Conservation (phyloP, 73 alveolate species). For the Paramecium sonneborni region DNA sequence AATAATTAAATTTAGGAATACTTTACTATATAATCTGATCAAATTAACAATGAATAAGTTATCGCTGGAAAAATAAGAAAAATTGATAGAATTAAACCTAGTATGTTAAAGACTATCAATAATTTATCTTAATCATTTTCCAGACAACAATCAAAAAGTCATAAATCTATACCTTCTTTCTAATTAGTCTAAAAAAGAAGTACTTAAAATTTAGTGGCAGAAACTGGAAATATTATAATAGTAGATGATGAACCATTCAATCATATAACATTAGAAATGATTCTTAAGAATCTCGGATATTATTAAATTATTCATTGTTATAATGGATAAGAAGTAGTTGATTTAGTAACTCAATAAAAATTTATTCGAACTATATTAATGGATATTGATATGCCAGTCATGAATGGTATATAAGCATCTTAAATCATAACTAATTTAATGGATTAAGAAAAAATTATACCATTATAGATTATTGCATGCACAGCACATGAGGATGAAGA, state of each 20-base stretch:
- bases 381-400: constrained; percentile 52
- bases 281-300: background rate
- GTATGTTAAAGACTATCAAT: background rate
- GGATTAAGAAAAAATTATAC: background rate
- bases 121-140: background rate
- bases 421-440: background rate
- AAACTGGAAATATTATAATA: background rate
- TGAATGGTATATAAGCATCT: constrained; percentile 42
- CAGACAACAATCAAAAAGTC: background rate
- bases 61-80: background rate
- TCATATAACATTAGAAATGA: background rate
- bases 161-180: background rate
- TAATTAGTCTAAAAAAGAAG: background rate
- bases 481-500: constrained; percentile 43
- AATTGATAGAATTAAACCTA: background rate
- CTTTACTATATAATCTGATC: background rate
- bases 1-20: background rate
- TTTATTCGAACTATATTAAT: background rate
- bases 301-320: background rate
- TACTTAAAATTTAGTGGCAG: background rate
- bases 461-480: background rate
- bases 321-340: constrained; percentile 13
- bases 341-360: background rate
- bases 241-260: constrained; percentile 59
- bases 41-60: background rate